A percentile compares a stretch with the other conserved stretches of the same genome.
These are phyloP conservation scores for Lotus japonicus DNA, from an alignment of 306 rosid genomes.

Conservation along the genomic window DNA sequence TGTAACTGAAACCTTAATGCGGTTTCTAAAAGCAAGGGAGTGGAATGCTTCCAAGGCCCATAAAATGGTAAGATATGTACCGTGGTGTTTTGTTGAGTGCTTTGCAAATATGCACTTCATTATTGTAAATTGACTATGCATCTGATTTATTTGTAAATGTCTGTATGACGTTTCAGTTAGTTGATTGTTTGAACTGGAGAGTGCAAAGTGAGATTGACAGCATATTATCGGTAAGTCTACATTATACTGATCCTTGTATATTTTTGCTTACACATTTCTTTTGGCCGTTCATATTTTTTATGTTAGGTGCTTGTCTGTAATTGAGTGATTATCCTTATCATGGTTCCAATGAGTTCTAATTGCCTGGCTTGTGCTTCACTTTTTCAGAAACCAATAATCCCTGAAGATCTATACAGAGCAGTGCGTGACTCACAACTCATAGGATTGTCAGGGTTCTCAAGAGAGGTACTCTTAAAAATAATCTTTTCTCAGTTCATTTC, in stretches of 20 bases:
- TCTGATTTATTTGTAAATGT: slow-evolving; percentile 14
- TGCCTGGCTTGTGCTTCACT: slow-evolving; percentile 9
- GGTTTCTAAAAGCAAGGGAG: slow-evolving; percentile 97
- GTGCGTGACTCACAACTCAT: slow-evolving; percentile 90
- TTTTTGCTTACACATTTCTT: slow-evolving; percentile 12
- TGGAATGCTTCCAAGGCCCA: slow-evolving; percentile 74
- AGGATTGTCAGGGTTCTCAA: slow-evolving; percentile 90
- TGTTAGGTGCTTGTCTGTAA: neutral
- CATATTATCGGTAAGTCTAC: slow-evolving; percentile 61
- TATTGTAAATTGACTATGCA: neutral
- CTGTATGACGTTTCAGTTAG: slow-evolving; percentile 48
- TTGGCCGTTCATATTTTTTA: neutral
- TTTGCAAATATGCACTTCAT: neutral
- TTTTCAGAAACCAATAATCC: slow-evolving; percentile 84
- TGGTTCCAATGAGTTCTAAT: neutral
- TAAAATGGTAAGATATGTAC: slow-evolving; percentile 59
- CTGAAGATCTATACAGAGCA: slow-evolving; percentile 64
- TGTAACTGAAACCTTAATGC: slow-evolving; percentile 47
- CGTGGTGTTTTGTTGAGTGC: slow-evolving; percentile 7
- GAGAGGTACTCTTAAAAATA: slow-evolving; percentile 56
- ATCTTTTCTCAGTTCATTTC: neutral
- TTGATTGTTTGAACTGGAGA: slow-evolving; percentile 88
- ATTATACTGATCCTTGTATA: neutral
- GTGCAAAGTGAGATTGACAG: slow-evolving; percentile 81
- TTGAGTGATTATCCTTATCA: neutral